Conservation (phyloP, 179 eudicot species). For the Pouteria campechiana region DNA sequence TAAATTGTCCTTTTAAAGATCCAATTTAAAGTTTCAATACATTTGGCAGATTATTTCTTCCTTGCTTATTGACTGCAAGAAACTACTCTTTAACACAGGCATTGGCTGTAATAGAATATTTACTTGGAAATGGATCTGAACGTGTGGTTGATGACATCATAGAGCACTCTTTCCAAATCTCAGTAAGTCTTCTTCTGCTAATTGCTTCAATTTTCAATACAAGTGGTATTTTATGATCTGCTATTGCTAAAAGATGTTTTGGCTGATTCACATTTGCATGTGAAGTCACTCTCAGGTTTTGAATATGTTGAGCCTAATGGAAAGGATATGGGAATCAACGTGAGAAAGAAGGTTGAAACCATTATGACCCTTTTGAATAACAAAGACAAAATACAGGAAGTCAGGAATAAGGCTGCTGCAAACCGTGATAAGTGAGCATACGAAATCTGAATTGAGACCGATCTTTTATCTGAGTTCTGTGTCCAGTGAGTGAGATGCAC, state of each 20-base stretch:
- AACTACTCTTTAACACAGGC: too few species aligned
- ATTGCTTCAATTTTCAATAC: slow-evolving; percentile 1
- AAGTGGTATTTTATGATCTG: background rate
- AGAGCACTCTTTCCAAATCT: slow-evolving; percentile 93
- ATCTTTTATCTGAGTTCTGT: background rate
- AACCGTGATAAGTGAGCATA: slow-evolving; percentile 83
- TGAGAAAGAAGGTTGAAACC: slow-evolving; percentile 89
- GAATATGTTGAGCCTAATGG: slow-evolving; percentile 90
- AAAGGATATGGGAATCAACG: slow-evolving; percentile 92
- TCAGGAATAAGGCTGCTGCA: slow-evolving; percentile 84
- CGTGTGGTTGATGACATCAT: slow-evolving; percentile 97
- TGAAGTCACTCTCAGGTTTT: slow-evolving; percentile 75
- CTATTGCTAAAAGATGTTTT: background rate
- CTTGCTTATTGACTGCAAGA: too few species aligned
- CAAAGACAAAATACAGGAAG: slow-evolving; percentile 90
- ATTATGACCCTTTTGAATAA: slow-evolving; percentile 78
- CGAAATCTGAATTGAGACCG: background rate
- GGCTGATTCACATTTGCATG: slow-evolving; percentile 2
- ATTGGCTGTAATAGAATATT: slow-evolving; percentile 88
- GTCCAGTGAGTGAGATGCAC: background rate
- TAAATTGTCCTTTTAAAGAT: too few species aligned
- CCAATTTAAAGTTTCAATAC: background rate
- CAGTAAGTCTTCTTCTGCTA: slow-evolving; percentile 34
- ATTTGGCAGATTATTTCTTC: background rate
- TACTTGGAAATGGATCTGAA: slow-evolving; percentile 91